Evolutionary conservation across 768 basidiomycete genomes (phyloP), one percentile per base, ranked within the genome.

Genomic region (Porphyrellus cyaneotinctus): DNA sequence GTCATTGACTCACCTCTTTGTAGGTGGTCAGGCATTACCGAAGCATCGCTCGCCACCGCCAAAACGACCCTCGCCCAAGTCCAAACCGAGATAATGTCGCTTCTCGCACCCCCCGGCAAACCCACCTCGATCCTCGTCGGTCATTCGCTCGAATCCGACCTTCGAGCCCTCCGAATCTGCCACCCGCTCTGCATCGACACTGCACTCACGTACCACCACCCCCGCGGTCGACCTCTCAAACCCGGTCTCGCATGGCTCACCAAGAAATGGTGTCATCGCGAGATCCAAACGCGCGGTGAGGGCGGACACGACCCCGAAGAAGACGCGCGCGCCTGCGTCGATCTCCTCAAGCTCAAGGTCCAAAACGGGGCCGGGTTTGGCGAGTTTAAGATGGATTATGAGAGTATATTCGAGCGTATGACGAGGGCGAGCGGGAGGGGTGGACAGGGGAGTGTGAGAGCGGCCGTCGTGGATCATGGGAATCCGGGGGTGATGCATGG

Each of bases 171-270:
- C 54, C 91, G 89, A 59, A 79, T 95, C 32, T 82, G 84, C 58
- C 94, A 97, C 63, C 84, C 93, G 0, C 74, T 80, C 46, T 92
- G 92, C 64, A 89, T 97, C 62, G 95, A 99, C 65, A 97, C 95
- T 2, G 89, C 93, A 0, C 64, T 99, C 6, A 67, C 87, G 11
- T 99, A 85, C 72, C 88, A 94, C 64, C 95, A 99, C 70, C 92
- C 95, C 0, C 85, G 92, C 18, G 94, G 95, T 1, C 82, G 91
- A 36, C 94, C 95, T 0, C 82, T 92, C 56, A 98, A 97, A 71
- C 92, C 95, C 0, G 92, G 91, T 2, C 79, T 99, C 8, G 94
- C 94, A n/a, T 97, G 93, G 93, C 81, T 99, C 41, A 91, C 91
- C 41, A 89, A 90, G 64, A 92, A 91, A 65, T 97, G 93, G 92